Conservation (phyloP, 805 yeast species). For the Komagataella mondaviorum region DNA sequence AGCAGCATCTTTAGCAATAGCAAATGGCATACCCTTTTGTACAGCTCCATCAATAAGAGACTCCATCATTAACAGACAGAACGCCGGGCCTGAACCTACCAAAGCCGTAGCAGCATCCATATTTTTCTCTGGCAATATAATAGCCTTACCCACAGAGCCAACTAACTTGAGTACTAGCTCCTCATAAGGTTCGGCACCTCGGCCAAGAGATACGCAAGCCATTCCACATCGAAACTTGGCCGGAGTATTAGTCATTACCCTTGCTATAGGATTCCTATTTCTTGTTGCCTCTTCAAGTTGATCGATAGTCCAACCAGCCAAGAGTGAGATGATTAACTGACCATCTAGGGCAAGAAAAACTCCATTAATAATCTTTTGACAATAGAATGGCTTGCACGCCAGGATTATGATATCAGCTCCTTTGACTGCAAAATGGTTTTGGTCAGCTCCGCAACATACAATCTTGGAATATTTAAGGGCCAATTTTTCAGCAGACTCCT, state of each 20-base stretch:
- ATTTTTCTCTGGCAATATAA: constrained; percentile 71
- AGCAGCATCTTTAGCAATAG: constrained; percentile 73
- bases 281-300: no score
- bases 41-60: constrained; percentile 91
- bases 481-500: constrained; percentile 35
- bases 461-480: constrained; percentile 34
- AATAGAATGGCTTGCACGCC: constrained; percentile 84
- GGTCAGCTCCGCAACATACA: constrained; percentile 28
- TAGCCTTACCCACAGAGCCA: constrained; percentile 52
- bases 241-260: constrained; percentile 98
- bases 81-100: constrained; percentile 96
- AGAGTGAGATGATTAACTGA: constrained; percentile 60
- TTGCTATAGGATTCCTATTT: constrained; percentile 50
- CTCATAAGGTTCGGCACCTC: constrained; percentile 28
- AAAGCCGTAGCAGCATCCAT: constrained; percentile 95
- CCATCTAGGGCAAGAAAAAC: constrained; percentile 41
- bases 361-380: constrained; percentile 41
- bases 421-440: constrained; percentile 44
- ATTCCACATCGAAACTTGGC: constrained; percentile 88
- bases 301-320: constrained; percentile 86
- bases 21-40: constrained; percentile 83
- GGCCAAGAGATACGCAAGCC: constrained; percentile 77
- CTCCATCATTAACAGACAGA: constrained; percentile 79
- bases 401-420: constrained; percentile 60
- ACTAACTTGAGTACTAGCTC: constrained; percentile 39